These are phyloP conservation scores for Alternaria brassicicola DNA, from an alignment of 2,329 filamentous ascomycete species.

Conservation along the genomic window DNA sequence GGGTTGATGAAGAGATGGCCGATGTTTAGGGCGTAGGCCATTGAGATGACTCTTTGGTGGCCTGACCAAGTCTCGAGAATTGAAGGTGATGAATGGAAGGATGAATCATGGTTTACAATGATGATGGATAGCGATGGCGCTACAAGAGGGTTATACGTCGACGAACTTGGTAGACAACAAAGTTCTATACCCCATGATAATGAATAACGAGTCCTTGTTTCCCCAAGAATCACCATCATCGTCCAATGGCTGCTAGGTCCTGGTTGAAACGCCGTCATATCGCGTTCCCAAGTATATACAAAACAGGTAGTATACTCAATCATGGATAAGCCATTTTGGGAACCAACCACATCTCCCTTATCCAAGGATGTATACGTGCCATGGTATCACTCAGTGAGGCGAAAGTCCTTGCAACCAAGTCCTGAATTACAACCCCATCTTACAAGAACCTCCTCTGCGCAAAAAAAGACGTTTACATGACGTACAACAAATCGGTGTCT, in stretches of 20 bases:
- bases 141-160: background rate
- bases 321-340: background rate
- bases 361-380: background rate
- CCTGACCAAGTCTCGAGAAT: background rate
- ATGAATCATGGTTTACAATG: conserved; percentile 1
- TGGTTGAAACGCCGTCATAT: background rate
- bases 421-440: background rate
- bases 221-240: background rate
- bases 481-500: conserved; percentile 28
- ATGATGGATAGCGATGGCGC: background rate
- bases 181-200: background rate
- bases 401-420: background rate
- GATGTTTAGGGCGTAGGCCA: conserved; percentile 2
- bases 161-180: background rate
- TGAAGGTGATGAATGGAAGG: background rate
- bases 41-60: background rate
- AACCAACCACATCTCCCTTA: background rate
- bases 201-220: background rate
- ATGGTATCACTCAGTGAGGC: background rate
- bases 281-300: background rate
- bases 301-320: background rate
- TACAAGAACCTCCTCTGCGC: background rate
- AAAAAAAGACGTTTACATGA: conserved; percentile 13
- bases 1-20: conserved; percentile 60
- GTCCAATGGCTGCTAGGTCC: background rate